These are phyloP conservation scores for Geopyxis carbonaria DNA, from an alignment of 495 filamentous ascomycete species.

Conservation along the genomic window DNA sequence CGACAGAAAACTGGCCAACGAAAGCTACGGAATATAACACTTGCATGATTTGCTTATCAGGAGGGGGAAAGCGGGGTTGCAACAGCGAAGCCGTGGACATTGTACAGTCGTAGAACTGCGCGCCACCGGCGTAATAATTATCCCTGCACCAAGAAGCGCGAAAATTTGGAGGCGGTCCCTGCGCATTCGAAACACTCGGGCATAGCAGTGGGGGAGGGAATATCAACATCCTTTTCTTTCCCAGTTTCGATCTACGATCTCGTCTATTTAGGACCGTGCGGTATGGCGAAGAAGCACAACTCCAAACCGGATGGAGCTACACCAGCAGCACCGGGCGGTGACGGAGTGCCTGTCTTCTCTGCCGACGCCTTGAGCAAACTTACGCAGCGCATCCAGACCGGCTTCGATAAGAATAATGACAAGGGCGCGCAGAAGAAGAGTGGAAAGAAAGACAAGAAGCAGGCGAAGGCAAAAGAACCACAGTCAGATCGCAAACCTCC, in stretches of 20 bases:
- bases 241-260: no score
- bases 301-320: conserved; percentile 25
- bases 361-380: conserved; percentile 20
- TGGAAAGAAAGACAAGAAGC: conserved; percentile 6
- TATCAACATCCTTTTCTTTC: conserved; percentile 17
- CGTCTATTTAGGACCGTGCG: conserved; percentile 9
- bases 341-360: conserved; percentile 13
- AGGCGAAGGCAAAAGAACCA: conserved; percentile 6
- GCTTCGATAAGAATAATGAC: conserved; percentile 17
- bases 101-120: no score
- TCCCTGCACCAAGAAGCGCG: no score
- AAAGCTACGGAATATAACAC: no score
- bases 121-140: no score
- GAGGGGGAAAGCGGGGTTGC: no score
- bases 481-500: conserved; percentile 26
- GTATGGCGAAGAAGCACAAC: conserved; percentile 28
- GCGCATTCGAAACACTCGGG: neutral
- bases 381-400: conserved; percentile 17
- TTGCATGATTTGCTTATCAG: no score
- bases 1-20: no score
- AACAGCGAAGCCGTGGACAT: no score
- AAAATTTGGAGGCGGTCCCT: conserved; percentile 4
- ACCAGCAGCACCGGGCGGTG: conserved; percentile 2
- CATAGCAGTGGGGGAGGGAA: conserved; percentile 23
- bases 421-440: neutral